Evolutionary conservation across 495 filamentous ascomycete species (phyloP), one percentile per base, ranked within the genome.

Genomic region (Cercophora samala): DNA sequence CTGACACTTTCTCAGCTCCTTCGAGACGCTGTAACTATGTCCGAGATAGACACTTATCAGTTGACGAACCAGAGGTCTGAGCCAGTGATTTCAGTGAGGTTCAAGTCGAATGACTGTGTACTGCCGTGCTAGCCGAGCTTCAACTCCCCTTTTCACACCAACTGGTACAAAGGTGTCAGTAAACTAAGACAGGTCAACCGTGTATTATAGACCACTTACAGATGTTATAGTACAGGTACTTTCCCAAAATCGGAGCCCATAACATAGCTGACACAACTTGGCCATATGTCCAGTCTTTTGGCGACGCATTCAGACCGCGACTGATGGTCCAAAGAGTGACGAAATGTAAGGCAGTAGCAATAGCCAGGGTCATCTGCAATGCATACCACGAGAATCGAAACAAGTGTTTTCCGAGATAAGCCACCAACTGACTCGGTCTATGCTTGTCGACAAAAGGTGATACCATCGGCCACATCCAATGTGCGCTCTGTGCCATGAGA

Each of bases 211-310:
- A 56, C 53, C 22, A 56, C 53, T 56, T 23, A 56, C 53, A 56
- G 13, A 56, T 19, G n/a, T 56, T 56, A 13, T 56, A 56, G 22
- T 56, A 56, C 5, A 56, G n/a, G 53, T 56, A 56, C 53, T 56
- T 56, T 19, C 53, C 53, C 53, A 56, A 18, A 5, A 56, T 23
- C 18, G 53, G 53, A 21, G 53, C 53, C 53, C 53, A 56, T 3
- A 56, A 13, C 53, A 56, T 56, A 2, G 53, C 53, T 4, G 53
- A 56, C 8, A 56, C 53, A 4, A 56, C 53, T 11, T 56, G 53
- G 6, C 53, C 53, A 21, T 56, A 56, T 4, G 53, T 21, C 53
- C 53, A 56, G 8, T 56, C 53, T 23, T 23, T 23, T 5, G 53
- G 6, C 5, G 53, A 19, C 6, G n/a, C 0, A 4, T 56, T 18